These are phyloP conservation scores for Macadamia integrifolia DNA, from an alignment of 164 flowering plant species.

Conservation along the genomic window DNA sequence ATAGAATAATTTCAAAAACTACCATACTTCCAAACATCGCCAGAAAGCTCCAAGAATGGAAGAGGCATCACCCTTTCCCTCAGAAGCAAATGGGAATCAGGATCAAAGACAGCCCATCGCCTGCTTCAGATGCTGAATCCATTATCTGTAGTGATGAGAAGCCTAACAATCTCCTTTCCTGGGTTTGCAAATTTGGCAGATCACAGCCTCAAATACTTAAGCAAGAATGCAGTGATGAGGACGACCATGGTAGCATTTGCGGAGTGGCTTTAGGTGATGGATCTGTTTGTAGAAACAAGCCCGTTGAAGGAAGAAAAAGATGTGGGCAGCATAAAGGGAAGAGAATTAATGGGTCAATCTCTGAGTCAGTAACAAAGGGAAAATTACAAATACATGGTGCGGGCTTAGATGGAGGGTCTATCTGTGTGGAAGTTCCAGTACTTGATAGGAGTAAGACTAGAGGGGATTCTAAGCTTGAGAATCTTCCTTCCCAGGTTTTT, in stretches of 20 bases:
- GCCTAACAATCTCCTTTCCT: conserved; percentile 15
- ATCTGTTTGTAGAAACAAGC: conserved; percentile 34
- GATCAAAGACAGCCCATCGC: conserved; percentile 27
- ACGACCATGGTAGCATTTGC: conserved; percentile 14
- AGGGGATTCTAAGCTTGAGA: not conserved
- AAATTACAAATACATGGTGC: conserved; percentile 15
- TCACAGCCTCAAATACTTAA: conserved; percentile 40
- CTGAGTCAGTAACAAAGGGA: not conserved
- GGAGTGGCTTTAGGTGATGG: conserved; percentile 25
- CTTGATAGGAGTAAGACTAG: conserved; percentile 16
- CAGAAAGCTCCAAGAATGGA: conserved; percentile 27
- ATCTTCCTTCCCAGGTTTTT: not conserved
- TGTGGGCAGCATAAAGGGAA: conserved; percentile 38
- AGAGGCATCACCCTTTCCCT: conserved; percentile 13
- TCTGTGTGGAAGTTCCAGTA: conserved; percentile 22
- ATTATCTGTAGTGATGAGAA: conserved; percentile 7
- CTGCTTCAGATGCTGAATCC: conserved; percentile 9
- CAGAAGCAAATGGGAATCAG: conserved; percentile 47
- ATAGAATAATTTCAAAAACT: conserved; percentile 25
- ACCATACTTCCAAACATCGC: conserved; percentile 15
- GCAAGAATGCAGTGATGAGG: conserved; percentile 9
- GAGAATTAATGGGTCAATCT: conserved; percentile 15
- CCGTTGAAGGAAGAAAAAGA: conserved; percentile 50
- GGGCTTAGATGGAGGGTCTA: conserved; percentile 18
- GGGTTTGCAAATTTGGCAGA: conserved; percentile 41